These are phyloP conservation scores for Saturnispora zaruensis DNA, from an alignment of 805 yeast genomes.

Conservation along the genomic window DNA sequence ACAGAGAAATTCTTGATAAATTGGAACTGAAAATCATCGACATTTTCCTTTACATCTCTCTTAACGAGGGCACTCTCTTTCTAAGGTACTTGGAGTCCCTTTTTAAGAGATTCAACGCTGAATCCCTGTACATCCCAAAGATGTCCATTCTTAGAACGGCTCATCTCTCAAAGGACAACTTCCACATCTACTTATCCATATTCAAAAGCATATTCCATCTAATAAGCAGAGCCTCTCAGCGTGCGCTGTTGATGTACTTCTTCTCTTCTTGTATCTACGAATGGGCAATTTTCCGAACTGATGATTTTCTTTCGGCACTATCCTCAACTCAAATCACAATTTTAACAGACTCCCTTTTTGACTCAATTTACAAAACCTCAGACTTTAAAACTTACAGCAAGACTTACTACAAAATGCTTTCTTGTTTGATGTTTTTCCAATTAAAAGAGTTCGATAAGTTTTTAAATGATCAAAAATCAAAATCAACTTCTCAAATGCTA, in stretches of 20 bases:
- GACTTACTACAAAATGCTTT: conserved; percentile 27
- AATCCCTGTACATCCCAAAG: conserved; percentile 32
- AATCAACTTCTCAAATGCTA: conserved; percentile 18
- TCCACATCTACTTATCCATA: conserved; percentile 33
- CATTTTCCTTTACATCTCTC: conserved; percentile 39
- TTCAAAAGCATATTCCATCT: conserved; percentile 30
- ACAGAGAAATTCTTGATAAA: conserved; percentile 20
- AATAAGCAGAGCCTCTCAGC: conserved; percentile 37
- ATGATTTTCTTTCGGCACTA: conserved; percentile 31
- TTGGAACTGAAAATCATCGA: conserved; percentile 34
- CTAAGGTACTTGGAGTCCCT: conserved; percentile 28
- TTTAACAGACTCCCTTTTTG: conserved; percentile 32
- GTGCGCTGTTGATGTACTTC: conserved; percentile 36
- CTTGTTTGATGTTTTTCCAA: conserved; percentile 27
- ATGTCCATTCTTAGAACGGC: conserved; percentile 39
- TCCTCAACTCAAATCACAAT: conserved; percentile 11
- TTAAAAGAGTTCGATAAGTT: conserved; percentile 27
- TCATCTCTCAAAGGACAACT: conserved; percentile 31
- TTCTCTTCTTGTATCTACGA: conserved; percentile 37
- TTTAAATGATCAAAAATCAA: conserved; percentile 17
- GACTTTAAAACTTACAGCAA: conserved; percentile 25
- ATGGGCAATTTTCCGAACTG: conserved; percentile 45
- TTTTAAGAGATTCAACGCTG: conserved; percentile 25
- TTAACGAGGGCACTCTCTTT: conserved; percentile 40
- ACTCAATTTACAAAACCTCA: conserved; percentile 23